Conservation (phyloP, 1,284 basidiomycete genomes). For the Puccinia brachypodii region DNA sequence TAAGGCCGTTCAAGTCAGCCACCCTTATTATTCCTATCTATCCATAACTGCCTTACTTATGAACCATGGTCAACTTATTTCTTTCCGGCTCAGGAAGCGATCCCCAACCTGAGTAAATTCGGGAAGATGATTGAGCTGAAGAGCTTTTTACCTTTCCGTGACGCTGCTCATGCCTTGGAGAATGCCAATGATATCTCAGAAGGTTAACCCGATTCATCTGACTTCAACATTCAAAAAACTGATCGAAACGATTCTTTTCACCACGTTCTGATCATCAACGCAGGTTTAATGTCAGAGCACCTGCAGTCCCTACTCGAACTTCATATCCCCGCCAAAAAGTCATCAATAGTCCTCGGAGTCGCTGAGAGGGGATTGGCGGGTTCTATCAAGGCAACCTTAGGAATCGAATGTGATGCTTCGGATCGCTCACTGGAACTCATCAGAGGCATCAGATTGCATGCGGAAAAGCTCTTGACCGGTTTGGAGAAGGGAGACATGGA, state of each 20-base stretch:
- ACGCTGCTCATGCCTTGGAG: slow-evolving; percentile 90
- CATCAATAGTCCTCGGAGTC: slow-evolving; percentile 77
- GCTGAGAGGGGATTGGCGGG: slow-evolving; percentile 76
- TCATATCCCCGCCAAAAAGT: slow-evolving; percentile 72
- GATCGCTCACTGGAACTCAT: slow-evolving; percentile 84
- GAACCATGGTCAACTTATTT: not conserved
- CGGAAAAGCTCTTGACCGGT: slow-evolving; percentile 80
- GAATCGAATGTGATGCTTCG: slow-evolving; percentile 82
- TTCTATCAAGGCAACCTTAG: slow-evolving; percentile 74
- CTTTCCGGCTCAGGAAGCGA: slow-evolving; percentile 60
- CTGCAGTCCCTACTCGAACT: slow-evolving; percentile 83
- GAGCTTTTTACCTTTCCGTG: slow-evolving; percentile 94
- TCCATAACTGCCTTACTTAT: not conserved
- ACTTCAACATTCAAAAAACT: slow-evolving; percentile 31
- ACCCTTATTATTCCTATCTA: not conserved
- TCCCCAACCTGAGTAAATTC: slow-evolving; percentile 85
- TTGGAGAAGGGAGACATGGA: slow-evolving; percentile 84
- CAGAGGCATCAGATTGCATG: slow-evolving; percentile 89
- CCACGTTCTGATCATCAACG: not conserved
- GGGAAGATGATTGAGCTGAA: slow-evolving; percentile 87
- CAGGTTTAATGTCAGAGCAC: slow-evolving; percentile 83
- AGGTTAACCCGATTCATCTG: slow-evolving; percentile 63
- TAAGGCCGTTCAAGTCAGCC: slow-evolving; percentile 71
- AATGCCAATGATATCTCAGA: slow-evolving; percentile 96
- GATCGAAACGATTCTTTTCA: slow-evolving; percentile 17